Conservation (phyloP, 2,329 filamentous ascomycete genomes). For the Talaromyces sp. region DNA sequence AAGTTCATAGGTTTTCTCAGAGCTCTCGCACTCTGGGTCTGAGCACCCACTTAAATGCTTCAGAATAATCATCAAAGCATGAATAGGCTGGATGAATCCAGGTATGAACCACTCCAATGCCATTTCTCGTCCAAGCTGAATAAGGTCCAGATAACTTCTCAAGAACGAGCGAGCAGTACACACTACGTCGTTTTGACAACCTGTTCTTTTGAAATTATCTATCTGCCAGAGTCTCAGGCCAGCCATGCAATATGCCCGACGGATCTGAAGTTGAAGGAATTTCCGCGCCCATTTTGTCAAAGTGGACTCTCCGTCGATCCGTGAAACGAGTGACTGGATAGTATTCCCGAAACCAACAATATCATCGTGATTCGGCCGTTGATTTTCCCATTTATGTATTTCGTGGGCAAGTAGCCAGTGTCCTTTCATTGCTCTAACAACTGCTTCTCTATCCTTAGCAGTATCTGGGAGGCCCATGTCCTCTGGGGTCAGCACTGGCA, state of each 20-base stretch:
- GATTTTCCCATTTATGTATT: background rate
- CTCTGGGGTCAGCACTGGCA: background rate
- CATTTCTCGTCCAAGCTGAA: background rate
- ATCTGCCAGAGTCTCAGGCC: background rate
- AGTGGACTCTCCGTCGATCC: background rate
- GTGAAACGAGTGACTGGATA: background rate
- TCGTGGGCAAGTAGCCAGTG: background rate
- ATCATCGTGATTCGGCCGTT: background rate
- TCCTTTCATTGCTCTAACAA: background rate
- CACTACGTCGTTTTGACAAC: background rate
- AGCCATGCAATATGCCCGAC: background rate
- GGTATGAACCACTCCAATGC: background rate
- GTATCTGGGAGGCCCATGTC: background rate
- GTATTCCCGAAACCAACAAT: background rate
- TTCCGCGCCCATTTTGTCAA: background rate
- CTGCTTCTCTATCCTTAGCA: background rate
- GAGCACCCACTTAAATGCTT: background rate
- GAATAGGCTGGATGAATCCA: background rate
- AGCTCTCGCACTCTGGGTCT: background rate
- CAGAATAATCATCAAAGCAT: background rate
- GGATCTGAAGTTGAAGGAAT: background rate
- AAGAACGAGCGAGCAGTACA: background rate
- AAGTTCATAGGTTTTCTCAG: background rate
- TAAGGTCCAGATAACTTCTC: background rate
- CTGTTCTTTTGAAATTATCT: background rate